Conservation (phyloP, 768 basidiomycete species). For the Trametes cubensis region DNA sequence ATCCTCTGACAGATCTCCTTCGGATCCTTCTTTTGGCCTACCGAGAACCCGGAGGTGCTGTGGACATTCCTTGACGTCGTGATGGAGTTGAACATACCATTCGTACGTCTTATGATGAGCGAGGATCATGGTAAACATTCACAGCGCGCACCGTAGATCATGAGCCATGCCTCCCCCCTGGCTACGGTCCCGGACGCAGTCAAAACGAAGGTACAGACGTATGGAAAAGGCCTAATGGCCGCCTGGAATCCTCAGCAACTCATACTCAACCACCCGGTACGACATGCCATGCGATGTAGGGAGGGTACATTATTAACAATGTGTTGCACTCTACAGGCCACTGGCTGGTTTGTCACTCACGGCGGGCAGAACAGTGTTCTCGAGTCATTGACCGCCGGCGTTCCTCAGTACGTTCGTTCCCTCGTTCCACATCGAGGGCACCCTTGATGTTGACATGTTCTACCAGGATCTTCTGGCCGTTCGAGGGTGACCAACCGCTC, state of each 20-base stretch:
- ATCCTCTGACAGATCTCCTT: constrained; percentile 26
- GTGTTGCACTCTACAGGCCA: neutral
- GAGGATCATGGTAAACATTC: too few species aligned
- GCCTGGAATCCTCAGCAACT: constrained; percentile 19
- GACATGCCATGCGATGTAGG: too few species aligned
- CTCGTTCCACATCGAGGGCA: neutral
- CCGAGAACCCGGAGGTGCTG: constrained; percentile 23
- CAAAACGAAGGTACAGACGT: constrained; percentile 5
- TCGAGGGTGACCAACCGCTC: constrained; percentile 28
- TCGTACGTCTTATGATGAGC: constrained; percentile 16
- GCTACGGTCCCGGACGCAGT: constrained; percentile 13
- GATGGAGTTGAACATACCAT: constrained; percentile 28
- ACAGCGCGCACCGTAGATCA: neutral
- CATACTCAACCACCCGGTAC: constrained; percentile 16
- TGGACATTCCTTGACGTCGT: constrained; percentile 31
- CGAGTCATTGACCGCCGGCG: constrained; percentile 29
- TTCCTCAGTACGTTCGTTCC: constrained; percentile 24
- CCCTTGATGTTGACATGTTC: neutral
- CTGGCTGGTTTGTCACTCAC: constrained; percentile 29
- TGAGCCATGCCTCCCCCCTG: constrained; percentile 11
- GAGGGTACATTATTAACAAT: neutral
- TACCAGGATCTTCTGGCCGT: constrained; percentile 33
- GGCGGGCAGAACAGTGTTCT: constrained; percentile 30
- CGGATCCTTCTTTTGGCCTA: constrained; percentile 30
- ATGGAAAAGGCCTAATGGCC: constrained; percentile 5